Evolutionary conservation across 2,329 filamentous ascomycete species (phyloP).

Genomic region (Alternaria sp.): DNA sequence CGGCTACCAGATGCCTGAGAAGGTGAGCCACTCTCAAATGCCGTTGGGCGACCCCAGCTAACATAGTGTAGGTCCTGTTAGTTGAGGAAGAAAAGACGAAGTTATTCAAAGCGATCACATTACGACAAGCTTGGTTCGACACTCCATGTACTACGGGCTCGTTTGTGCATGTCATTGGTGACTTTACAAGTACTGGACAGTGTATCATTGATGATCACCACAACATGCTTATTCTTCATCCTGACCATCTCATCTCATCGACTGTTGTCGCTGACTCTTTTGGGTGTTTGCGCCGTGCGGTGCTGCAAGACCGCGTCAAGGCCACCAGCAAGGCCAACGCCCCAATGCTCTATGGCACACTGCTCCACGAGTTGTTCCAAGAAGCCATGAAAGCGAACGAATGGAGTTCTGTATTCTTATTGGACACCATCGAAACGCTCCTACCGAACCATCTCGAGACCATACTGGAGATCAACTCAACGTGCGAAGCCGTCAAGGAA

Average conservation of each 20-base stretch:
- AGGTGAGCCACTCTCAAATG: slow-evolving; percentile 60
- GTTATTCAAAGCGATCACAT: slow-evolving; percentile 69
- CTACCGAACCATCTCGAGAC: slow-evolving; percentile 84
- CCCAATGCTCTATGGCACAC: slow-evolving; percentile 87
- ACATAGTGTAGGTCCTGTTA: slow-evolving; percentile 71
- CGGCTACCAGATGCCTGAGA: slow-evolving; percentile 69
- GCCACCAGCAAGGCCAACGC: slow-evolving; percentile 80
- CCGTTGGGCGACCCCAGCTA: slow-evolving; percentile 12
- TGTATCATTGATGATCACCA: slow-evolving; percentile 83
- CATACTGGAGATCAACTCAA: slow-evolving; percentile 84
- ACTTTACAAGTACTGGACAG: slow-evolving; percentile 71
- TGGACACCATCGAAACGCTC: slow-evolving; percentile 69
- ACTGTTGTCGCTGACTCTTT: slow-evolving; percentile 98
- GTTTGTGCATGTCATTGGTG: slow-evolving; percentile 85
- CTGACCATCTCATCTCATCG: slow-evolving; percentile 92
- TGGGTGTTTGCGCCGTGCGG: slow-evolving; percentile 85
- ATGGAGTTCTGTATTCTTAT: slow-evolving; percentile 76
- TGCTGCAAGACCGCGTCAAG: slow-evolving; percentile 94
- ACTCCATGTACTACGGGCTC: slow-evolving; percentile 76
- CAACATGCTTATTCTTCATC: slow-evolving; percentile 89
- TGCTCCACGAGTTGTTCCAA: slow-evolving; percentile 95
- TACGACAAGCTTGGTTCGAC: slow-evolving; percentile 87
- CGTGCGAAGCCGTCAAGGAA: slow-evolving; percentile 73
- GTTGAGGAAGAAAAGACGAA: slow-evolving; percentile 79
- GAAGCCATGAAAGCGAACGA: slow-evolving; percentile 81